These are phyloP conservation scores for Ustilago trichophora DNA, from an alignment of 1,284 basidiomycete species.

Conservation along the genomic window DNA sequence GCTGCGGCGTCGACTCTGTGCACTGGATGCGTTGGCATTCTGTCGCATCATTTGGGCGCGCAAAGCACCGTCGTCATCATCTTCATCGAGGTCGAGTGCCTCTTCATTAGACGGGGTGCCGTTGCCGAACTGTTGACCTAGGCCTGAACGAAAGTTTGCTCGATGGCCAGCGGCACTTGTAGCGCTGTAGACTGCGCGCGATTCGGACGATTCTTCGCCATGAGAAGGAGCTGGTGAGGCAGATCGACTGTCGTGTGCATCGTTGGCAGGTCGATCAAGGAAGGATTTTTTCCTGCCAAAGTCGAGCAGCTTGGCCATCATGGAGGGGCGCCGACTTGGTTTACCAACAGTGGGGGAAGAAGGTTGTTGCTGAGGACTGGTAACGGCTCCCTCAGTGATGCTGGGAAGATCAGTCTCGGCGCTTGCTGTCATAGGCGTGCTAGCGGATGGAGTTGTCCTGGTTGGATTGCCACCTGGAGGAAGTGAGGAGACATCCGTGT, in stretches of 20 bases:
- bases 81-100: conserved; percentile 46
- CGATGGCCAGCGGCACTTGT: conserved; percentile 5
- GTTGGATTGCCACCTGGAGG: background rate
- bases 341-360: conserved; percentile 10
- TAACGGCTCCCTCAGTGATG: conserved; percentile 29
- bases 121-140: conserved; percentile 11
- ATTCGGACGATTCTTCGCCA: conserved; percentile 4
- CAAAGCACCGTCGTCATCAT: conserved; percentile 30
- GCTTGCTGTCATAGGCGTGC: conserved; percentile 6
- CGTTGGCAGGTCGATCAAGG: conserved; percentile 21
- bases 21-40: background rate
- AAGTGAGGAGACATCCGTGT: background rate
- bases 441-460: conserved; percentile 3
- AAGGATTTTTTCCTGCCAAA: conserved; percentile 40
- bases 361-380: conserved; percentile 13
- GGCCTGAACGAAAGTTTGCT: conserved; percentile 20
- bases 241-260: conserved; percentile 9
- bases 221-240: conserved; percentile 10
- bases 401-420: conserved; percentile 18
- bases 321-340: conserved; percentile 29
- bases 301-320: conserved; percentile 45
- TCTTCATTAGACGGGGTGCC: conserved; percentile 36
- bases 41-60: conserved; percentile 21
- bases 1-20: conserved; percentile 20
- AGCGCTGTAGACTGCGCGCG: background rate